Conservation (phyloP, 176 grass and related monocot species). For the Hyparrhenia diplandra region DNA sequence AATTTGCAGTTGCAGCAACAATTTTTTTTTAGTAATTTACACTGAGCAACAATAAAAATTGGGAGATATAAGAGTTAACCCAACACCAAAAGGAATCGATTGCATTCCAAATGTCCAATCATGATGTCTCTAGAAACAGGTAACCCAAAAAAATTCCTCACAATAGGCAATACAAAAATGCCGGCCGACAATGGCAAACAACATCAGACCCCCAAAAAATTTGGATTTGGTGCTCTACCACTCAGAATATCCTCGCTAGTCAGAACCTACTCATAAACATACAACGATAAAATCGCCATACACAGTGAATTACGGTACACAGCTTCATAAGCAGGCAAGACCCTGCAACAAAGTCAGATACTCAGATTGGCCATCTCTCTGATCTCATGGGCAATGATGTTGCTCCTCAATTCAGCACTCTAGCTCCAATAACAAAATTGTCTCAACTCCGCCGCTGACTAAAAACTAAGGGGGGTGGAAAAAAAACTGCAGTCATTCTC, state of each 20-base stretch:
- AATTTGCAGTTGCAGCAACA: neutral
- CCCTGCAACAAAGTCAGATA: conserved; percentile 27
- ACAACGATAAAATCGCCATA: conserved; percentile 23
- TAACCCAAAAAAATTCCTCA: conserved; percentile 12
- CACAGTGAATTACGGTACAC: conserved; percentile 7
- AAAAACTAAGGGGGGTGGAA: conserved; percentile 17
- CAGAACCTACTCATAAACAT: conserved; percentile 43
- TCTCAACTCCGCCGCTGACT: conserved; percentile 29
- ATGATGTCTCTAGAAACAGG: conserved; percentile 15
- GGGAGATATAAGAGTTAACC: neutral
- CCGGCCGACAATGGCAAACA: conserved; percentile 21
- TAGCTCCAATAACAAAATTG: conserved; percentile 46
- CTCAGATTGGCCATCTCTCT: conserved; percentile 33
- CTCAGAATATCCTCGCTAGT: conserved; percentile 20
- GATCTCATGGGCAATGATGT: conserved; percentile 38
- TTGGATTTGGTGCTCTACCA: conserved; percentile 20
- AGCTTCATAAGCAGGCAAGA: conserved; percentile 38
- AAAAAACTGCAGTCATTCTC: conserved; percentile 23
- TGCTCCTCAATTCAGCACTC: conserved; percentile 38
- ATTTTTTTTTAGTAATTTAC: neutral
- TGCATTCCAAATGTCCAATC: conserved; percentile 30
- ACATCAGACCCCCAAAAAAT: conserved; percentile 5
- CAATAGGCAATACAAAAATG: conserved; percentile 39
- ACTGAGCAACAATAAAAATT: neutral
- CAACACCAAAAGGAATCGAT: conserved; percentile 17